Base-by-base conservation (phyloP, 164 flowering plant genomes). In the Sextonia rubra region DNA sequence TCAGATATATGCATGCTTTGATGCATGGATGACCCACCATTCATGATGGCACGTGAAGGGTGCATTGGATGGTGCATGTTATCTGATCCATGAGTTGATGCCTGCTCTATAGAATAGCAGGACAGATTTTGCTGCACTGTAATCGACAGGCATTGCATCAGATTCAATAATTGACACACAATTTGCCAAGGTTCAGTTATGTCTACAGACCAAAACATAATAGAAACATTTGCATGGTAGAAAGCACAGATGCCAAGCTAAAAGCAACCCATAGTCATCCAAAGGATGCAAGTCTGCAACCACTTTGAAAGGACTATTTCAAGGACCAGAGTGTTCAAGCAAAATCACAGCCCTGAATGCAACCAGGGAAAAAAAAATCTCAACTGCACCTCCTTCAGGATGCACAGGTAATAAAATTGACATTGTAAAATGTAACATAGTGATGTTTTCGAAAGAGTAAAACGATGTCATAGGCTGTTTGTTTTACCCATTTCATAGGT, bases 121-220 rank as follows among this genome's bases (percentile, higher is more conserved):
- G 85, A 77, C 29, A 89, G 76, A 73, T 81, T 79, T 75, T 82
- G 93, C 66, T 80, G 83, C 81, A 90, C 94, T 90, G 91, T 63
- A 48, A 52, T 15, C 14, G 6, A 52, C 17, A 9, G 27, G 27
- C 30, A 2, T 11, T 24, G 17, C 27, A 9, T 61, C 64, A 25
- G 27, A 61, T 61, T 23, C 24, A 18, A 61, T 25, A 25, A n/a
- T 23, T 11, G 20, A 9, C 5, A 61, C 11, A 23, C 8, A 25
- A 14, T 23, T 0, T 24, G 27, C 26, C 64, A 61, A 3, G 24
- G 64, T 23, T 14, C 8, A 24, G 14, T 23, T 25, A 61, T 61
- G n/a, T 52, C n/a, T 18, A 61, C 26, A 61, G 64, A 61, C 2
- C 4, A 61, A 24, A 61, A 25, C 27, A 12, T 61, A 61, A n/a